phyloP scores from a whole-genome alignment of 2,329 filamentous ascomycete genomes.

The Penicillium sp. region DNA sequence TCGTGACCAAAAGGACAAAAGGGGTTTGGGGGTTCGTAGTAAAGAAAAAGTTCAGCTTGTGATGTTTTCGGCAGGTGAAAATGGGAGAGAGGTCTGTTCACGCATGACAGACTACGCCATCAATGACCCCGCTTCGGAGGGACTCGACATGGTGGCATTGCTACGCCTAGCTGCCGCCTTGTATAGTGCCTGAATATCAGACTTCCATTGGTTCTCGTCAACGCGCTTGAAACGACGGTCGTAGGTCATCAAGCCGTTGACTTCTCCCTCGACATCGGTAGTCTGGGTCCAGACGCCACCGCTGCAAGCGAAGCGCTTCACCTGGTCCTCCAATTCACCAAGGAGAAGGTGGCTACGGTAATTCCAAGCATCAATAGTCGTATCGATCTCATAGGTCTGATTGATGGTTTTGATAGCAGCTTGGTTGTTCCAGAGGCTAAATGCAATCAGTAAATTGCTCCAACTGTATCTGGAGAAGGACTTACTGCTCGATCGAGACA shows the following conservation, averaged over 20 bases:
- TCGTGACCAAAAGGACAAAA: too few relatives aligned
- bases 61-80: not conserved
- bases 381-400: slow-evolving; percentile 66
- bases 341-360: slow-evolving; percentile 59
- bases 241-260: slow-evolving; percentile 69
- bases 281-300: slow-evolving; percentile 72
- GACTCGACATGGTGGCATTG: slow-evolving; percentile 6
- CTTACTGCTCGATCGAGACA: slow-evolving; percentile 59
- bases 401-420: slow-evolving; percentile 60
- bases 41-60: too few relatives aligned
- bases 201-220: slow-evolving; percentile 58
- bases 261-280: slow-evolving; percentile 71
- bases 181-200: slow-evolving; percentile 60
- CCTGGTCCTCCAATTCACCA: slow-evolving; percentile 48
- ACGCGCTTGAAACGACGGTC: slow-evolving; percentile 59
- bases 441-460: not conserved
- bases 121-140: not conserved
- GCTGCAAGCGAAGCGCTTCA: slow-evolving; percentile 59
- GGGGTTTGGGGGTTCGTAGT: not conserved
- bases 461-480: slow-evolving; percentile 5
- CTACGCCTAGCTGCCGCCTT: slow-evolving; percentile 47
- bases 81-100: not conserved
- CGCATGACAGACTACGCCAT: not conserved
- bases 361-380: slow-evolving; percentile 61
- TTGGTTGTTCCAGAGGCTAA: slow-evolving; percentile 63